Evolutionary conservation across 208 protist genomes (phyloP).

Genomic region (Lotmaria passim): DNA sequence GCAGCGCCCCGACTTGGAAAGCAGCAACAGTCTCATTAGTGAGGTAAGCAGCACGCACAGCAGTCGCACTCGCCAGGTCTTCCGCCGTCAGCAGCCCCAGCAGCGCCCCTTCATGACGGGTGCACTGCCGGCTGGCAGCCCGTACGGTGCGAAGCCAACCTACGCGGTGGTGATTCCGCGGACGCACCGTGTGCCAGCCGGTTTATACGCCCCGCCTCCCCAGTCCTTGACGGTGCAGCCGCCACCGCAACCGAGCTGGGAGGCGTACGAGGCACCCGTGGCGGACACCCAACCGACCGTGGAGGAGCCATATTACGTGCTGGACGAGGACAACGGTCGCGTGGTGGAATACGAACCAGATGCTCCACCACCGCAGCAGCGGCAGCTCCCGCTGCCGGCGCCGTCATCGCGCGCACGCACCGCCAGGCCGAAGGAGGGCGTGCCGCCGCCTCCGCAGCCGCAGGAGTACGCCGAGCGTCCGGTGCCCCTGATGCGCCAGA

Average conservation of each 20-base stretch:
- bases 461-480: conserved; percentile 2
- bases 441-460: conserved; percentile 5
- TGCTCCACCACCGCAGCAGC: background rate
- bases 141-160: conserved; percentile 26
- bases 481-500: conserved; percentile 2
- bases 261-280: background rate
- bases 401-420: background rate
- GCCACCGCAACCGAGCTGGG: background rate
- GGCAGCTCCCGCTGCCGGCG: background rate
- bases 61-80: conserved; percentile 18
- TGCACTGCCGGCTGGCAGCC: conserved; percentile 29
- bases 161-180: conserved; percentile 25
- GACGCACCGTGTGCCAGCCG: conserved; percentile 5
- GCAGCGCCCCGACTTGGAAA: background rate
- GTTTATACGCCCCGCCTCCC: conserved; percentile 13
- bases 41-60: conserved; percentile 19
- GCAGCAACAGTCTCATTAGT: conserved; percentile 11
- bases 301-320: conserved; percentile 8
- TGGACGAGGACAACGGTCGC: conserved; percentile 6
- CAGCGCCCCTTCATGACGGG: conserved; percentile 14
- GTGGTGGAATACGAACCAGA: conserved; percentile 22
- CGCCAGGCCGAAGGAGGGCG: too few relatives aligned
- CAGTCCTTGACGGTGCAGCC: background rate
- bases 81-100: background rate
- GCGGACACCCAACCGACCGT: conserved; percentile 8